Evolutionary conservation across 768 basidiomycete species (phyloP), one percentile per base, ranked within the genome.

Genomic region (Tylopilus vinaceipallidus): DNA sequence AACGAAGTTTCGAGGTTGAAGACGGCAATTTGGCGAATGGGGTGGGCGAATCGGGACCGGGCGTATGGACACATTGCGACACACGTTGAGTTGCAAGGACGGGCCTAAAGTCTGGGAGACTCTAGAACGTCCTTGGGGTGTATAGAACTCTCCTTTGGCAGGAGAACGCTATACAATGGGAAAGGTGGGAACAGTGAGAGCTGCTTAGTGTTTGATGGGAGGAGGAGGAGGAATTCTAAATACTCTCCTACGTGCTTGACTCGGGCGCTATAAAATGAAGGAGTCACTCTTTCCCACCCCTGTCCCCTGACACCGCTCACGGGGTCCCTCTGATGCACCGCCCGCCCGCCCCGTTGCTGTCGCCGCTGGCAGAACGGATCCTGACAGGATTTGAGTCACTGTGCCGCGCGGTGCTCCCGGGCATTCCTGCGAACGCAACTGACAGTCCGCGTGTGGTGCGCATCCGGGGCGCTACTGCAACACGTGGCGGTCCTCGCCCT

Each of bases 111-210:
- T 61, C 66, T 73, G 8, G 60, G 60, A 66, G 68, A 63, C 75
- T 72, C 69, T 75, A 74, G 78, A 53, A 57, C 60, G 75, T 65
- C 74, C 74, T 69, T 53, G 38, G 36, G 17, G 2, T 57, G 61
- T 60, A 54, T 53, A 58, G 54, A 12, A 50, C 35, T 50, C 60
- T 57, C 61, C 58, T 45, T 22, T 29, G 2, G 26, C 1, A 40
- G 59, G 62, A 63, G 56, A 59, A 57, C 42, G 50, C 56, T 70
- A 56, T 54, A 62, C 53, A 30, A 42, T 5, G n/a, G 26, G 46
- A 13, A 27, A 14, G 6, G 16, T 13, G 16, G 30, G n/a, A 8
- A 34, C 14, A 36, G 3, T 29, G 27, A 6, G 16, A 36, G 22
- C 23, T 43, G 37, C 29, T 45, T 47, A 34, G 61, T 33, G 51